phyloP scores from a whole-genome alignment of 2,329 filamentous ascomycete species.

The Microsporum audouinii region DNA sequence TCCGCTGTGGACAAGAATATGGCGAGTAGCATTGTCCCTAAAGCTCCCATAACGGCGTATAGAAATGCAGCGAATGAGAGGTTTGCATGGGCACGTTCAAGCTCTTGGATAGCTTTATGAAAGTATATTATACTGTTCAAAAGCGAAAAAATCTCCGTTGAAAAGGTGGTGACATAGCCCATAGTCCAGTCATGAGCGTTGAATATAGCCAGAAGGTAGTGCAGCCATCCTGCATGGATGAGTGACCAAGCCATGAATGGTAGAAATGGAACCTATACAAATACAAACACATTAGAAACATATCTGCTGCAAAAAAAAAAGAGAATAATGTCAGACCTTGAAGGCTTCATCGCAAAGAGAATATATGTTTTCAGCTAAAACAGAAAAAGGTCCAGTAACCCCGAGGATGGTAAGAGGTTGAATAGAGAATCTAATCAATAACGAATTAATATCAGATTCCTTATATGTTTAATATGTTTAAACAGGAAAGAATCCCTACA shows the following conservation, averaged over 20 bases:
- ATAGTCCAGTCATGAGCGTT: conserved; percentile 61
- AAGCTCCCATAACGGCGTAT: conserved; percentile 52
- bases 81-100: conserved; percentile 46
- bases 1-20: conserved; percentile 51
- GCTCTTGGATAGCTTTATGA: conserved; percentile 54
- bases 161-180: conserved; percentile 57
- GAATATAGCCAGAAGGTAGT: conserved; percentile 51
- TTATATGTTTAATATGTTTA: neutral
- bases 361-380: conserved; percentile 43
- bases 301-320: neutral
- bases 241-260: conserved; percentile 57
- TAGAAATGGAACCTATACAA: conserved; percentile 46
- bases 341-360: conserved; percentile 46
- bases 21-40: conserved; percentile 52
- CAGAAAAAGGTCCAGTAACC: conserved; percentile 56
- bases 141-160: conserved; percentile 54
- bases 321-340: conserved; percentile 29
- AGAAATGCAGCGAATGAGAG: conserved; percentile 53
- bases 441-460: neutral
- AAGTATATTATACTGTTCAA: conserved; percentile 59
- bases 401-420: conserved; percentile 56
- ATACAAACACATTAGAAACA: neutral
- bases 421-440: conserved; percentile 32
- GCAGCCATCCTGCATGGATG: conserved; percentile 56
- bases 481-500: conserved; percentile 31